Evolutionary conservation across 306 rosid genomes (phyloP).

Genomic region (Cyamopsis tetragonoloba): DNA sequence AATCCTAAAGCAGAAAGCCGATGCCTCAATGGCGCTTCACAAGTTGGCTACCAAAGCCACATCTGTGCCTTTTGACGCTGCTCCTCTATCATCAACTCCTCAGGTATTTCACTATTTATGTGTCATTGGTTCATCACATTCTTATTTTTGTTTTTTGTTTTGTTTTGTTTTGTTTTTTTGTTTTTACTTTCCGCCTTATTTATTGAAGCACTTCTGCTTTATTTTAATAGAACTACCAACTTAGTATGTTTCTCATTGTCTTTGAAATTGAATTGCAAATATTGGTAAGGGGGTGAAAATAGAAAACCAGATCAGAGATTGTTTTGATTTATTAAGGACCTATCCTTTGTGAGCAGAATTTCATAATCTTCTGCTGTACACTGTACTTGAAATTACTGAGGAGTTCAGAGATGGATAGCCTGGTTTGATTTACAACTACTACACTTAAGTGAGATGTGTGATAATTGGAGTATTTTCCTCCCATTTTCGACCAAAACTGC

Average conservation of each 20-base stretch:
- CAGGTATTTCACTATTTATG: conserved; percentile 47
- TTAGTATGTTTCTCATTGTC: not conserved
- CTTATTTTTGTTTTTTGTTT: no score
- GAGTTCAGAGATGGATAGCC: no score
- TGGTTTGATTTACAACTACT: no score
- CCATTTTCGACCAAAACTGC: no score
- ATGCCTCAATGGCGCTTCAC: conserved; percentile 75
- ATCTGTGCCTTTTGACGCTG: conserved; percentile 66
- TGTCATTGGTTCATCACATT: not conserved
- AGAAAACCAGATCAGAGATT: no score
- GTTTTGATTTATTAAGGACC: no score
- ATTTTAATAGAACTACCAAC: not conserved
- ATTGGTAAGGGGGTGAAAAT: not conserved
- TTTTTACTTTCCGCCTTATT: not conserved
- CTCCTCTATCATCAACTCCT: conserved; percentile 77
- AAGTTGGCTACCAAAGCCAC: conserved; percentile 64
- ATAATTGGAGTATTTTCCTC: no score
- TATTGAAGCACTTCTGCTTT: not conserved
- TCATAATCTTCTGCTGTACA: no score
- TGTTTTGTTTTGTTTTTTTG: no score
- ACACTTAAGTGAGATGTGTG: no score
- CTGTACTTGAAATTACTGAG: no score
- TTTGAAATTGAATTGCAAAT: not conserved
- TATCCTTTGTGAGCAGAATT: no score
- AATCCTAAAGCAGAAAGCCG: conserved; percentile 55